A percentile compares a stretch with the other conserved stretches of the same genome.
Conservation (phyloP, 2,329 filamentous ascomycete species). For the Xylariaceae sp. region DNA sequence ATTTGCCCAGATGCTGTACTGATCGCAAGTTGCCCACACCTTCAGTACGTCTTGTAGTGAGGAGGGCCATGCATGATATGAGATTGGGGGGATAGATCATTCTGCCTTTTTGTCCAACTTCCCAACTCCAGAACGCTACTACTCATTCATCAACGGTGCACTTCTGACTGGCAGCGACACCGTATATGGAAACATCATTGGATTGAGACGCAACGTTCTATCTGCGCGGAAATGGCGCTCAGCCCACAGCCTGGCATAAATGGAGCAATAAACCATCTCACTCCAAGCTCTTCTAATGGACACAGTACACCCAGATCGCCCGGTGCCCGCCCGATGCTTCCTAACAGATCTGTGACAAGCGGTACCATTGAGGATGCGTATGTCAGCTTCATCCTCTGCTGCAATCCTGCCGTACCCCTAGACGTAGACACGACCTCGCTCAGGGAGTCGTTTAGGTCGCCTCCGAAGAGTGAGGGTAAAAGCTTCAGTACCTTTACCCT, state of each 20-base stretch:
- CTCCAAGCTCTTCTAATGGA: constrained; percentile 26
- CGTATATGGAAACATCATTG: constrained; percentile 15
- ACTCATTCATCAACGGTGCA: not conserved
- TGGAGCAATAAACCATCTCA: constrained; percentile 25
- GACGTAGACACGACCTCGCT: constrained; percentile 68
- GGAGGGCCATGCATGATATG: not conserved
- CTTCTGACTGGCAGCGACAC: constrained; percentile 4
- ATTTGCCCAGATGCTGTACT: too few relatives aligned
- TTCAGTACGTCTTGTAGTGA: too few relatives aligned
- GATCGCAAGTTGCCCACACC: too few relatives aligned
- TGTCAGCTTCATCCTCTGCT: constrained; percentile 81
- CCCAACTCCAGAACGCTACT: too few relatives aligned
- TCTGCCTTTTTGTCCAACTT: not conserved
- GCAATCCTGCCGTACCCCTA: constrained; percentile 77
- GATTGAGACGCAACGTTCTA: constrained; percentile 7
- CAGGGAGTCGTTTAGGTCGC: constrained; percentile 71
- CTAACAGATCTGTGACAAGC: constrained; percentile 65
- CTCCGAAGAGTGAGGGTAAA: constrained; percentile 85
- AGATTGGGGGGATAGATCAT: constrained; percentile 1
- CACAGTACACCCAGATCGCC: constrained; percentile 28
- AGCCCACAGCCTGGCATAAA: constrained; percentile 26
- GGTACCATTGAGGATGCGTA: constrained; percentile 78
- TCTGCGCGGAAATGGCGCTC: constrained; percentile 28
- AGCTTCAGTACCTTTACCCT: constrained; percentile 75
- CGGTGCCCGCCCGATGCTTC: constrained; percentile 45